Evolutionary conservation across 2,329 filamentous ascomycete genomes (phyloP), one percentile per base, ranked within the genome.

Genomic region (Pseudofabraea citricarpa): DNA sequence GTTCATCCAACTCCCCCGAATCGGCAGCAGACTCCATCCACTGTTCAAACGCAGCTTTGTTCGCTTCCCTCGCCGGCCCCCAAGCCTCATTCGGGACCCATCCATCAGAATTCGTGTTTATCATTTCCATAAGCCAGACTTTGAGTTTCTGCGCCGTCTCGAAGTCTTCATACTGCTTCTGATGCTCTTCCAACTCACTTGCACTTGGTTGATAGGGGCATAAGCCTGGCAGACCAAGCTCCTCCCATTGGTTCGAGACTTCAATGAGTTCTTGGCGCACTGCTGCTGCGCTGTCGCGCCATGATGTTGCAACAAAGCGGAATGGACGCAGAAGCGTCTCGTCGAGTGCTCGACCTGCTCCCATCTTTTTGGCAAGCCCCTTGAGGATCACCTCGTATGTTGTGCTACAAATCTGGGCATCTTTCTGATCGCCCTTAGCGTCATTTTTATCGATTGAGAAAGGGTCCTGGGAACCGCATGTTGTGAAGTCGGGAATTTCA

Each of bases 201-300:
- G 31, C 5, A 9, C 41, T 50, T 10, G 51, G 54, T 16, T 32
- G 33, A 40, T 49, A 56, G 24, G 56, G 63, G 57, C 60, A 67
- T 31, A 50, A 48, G 16, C 52, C 60, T 36, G 47, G 33, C 43
- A 71, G 54, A 13, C 67, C 67, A 43, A 70, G 62, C 26, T 64
- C 54, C 37, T 56, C 51, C 66, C 64, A 71, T 7, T 42, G 46
- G 44, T 41, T 53, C 41, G 63, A 58, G n/a, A 62, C 60, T 40
- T 65, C 57, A 40, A 69, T 64, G n/a, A 71, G 44, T 44, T 68
- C 63, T 41, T 70, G 56, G 9, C 57, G 61, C 22, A 69, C 57
- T 13, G 61, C 63, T 40, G 64, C 57, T 15, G 59, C 59, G 6
- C 67, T 60, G 50, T 70, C 61, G 45, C 62, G 64, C 65, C 64